phyloP scores from a whole-genome alignment of 179 eudicot genomes.

The Patellifolia procumbens region DNA sequence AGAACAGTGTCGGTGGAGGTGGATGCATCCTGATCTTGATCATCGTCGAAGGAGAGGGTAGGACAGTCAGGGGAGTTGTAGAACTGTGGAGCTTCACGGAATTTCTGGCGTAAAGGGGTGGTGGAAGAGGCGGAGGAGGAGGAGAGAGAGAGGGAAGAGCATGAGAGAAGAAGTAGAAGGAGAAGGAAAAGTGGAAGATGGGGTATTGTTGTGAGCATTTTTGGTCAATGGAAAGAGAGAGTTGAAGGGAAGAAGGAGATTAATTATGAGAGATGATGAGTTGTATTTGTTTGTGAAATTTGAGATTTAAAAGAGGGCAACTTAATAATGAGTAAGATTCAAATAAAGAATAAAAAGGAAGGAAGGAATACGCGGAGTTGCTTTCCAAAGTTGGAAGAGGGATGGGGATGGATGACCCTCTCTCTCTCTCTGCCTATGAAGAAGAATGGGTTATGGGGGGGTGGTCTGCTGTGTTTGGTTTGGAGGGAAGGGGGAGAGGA shows the following conservation, averaged over 20 bases:
- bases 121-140: not conserved
- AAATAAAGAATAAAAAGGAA: not conserved
- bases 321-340: too few species aligned
- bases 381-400: conserved; percentile 8
- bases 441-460: not conserved
- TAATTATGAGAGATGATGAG: too few species aligned
- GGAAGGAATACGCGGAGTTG: not conserved
- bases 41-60: not conserved
- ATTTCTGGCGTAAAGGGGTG: conserved; percentile 19
- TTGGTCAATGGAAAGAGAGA: not conserved
- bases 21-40: not conserved
- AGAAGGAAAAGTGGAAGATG: too few species aligned
- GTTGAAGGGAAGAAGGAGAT: not conserved
- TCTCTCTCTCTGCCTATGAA: too few species aligned
- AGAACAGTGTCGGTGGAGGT: not conserved
- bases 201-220: conserved; percentile 20
- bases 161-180: not conserved
- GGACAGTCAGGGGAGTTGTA: conserved; percentile 66
- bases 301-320: too few species aligned
- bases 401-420: conserved; percentile 23
- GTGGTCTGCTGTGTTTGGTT: not conserved
- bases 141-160: not conserved
- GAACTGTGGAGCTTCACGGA: conserved; percentile 70
- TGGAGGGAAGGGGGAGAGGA: conserved; percentile 2
- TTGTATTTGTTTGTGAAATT: not conserved